These are phyloP conservation scores for Salix caprea DNA, from an alignment of 345 rosid species.

Conservation along the genomic window DNA sequence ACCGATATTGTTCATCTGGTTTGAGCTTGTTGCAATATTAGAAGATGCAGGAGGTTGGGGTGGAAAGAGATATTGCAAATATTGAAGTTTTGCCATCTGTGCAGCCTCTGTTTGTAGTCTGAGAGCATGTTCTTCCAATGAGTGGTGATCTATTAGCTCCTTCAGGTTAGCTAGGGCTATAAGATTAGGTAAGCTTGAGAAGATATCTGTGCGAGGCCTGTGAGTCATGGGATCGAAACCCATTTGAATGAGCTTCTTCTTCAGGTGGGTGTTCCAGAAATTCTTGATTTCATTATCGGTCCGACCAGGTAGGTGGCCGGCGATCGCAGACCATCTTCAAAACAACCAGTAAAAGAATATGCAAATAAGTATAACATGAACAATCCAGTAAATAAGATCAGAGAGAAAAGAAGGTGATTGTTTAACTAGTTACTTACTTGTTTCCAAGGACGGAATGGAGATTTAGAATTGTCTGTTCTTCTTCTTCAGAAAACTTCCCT, in stretches of 20 bases:
- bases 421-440: conserved; percentile 23
- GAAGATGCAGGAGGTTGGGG: conserved; percentile 20
- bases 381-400: background rate
- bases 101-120: conserved; percentile 47
- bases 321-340: conserved; percentile 30
- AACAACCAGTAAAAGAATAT: background rate
- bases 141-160: conserved; percentile 44
- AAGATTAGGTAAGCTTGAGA: conserved; percentile 52
- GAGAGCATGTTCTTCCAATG: conserved; percentile 46
- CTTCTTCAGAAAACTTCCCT: conserved; percentile 27
- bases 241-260: conserved; percentile 30
- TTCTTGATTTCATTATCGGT: conserved; percentile 32
- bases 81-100: conserved; percentile 44
- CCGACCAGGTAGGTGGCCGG: conserved; percentile 19
- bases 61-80: conserved; percentile 49
- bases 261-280: conserved; percentile 31
- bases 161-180: conserved; percentile 56
- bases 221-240: conserved; percentile 34
- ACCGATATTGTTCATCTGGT: background rate
- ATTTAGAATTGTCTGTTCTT: conserved; percentile 28
- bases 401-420: background rate
- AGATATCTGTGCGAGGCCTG: conserved; percentile 28
- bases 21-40: conserved; percentile 10
- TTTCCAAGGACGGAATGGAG: conserved; percentile 30
- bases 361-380: background rate